Conservation (phyloP, 345 rosid species). For the Acer campestre region DNA sequence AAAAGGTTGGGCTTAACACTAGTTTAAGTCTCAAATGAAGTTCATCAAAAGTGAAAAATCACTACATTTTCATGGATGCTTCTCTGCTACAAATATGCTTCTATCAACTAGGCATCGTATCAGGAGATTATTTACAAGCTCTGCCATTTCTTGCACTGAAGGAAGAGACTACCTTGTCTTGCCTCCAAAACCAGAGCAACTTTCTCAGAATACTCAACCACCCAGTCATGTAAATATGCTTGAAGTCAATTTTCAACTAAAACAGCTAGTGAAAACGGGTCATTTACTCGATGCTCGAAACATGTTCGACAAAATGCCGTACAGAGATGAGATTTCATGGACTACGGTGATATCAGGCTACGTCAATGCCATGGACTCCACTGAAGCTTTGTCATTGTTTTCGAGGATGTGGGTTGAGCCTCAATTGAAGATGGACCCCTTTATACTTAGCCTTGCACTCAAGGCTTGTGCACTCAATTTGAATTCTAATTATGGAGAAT, state of each 20-base stretch:
- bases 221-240: slow-evolving; percentile 22
- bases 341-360: slow-evolving; percentile 75
- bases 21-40: neutral
- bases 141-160: slow-evolving; percentile 20
- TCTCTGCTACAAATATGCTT: slow-evolving; percentile 15
- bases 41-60: neutral
- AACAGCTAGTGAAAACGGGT: slow-evolving; percentile 35
- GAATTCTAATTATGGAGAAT: slow-evolving; percentile 56
- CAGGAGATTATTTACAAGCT: slow-evolving; percentile 24
- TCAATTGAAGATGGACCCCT: slow-evolving; percentile 55
- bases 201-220: neutral
- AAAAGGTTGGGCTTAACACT: neutral
- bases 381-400: slow-evolving; percentile 68
- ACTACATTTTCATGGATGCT: neutral
- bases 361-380: slow-evolving; percentile 43
- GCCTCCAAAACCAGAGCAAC: slow-evolving; percentile 16
- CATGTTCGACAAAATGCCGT: slow-evolving; percentile 70
- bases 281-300: slow-evolving; percentile 55
- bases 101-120: slow-evolving; percentile 17
- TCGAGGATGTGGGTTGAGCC: slow-evolving; percentile 63
- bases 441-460: slow-evolving; percentile 65
- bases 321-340: slow-evolving; percentile 74
- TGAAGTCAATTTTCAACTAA: slow-evolving; percentile 50
- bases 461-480: slow-evolving; percentile 64
- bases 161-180: slow-evolving; percentile 9